phyloP scores from a whole-genome alignment of 2,329 filamentous ascomycete genomes.

The Rachicladosporium sp. region DNA sequence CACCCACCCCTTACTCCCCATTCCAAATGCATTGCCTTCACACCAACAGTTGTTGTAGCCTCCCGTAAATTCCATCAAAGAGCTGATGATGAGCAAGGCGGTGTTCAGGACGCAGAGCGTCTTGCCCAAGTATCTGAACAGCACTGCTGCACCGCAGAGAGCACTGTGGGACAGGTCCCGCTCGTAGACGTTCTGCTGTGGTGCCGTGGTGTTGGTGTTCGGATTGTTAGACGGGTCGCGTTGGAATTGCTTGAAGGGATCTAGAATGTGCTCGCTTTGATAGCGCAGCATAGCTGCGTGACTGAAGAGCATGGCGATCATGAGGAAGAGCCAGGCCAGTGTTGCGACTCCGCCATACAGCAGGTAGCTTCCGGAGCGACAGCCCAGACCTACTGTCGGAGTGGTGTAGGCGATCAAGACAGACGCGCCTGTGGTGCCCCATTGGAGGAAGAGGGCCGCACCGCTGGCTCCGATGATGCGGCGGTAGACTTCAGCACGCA shows the following conservation, averaged over 20 bases:
- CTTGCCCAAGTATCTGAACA: conserved; percentile 11
- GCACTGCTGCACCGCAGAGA: conserved; percentile 11
- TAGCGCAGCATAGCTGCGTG: conserved; percentile 13
- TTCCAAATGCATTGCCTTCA: too few species aligned
- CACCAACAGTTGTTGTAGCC: conserved; percentile 15
- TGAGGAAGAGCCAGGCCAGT: conserved; percentile 10
- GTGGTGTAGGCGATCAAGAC: conserved; percentile 15
- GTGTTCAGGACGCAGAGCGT: conserved; percentile 13
- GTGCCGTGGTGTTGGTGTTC: too few species aligned
- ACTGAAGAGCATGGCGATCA: conserved; percentile 10
- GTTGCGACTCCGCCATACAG: conserved; percentile 12
- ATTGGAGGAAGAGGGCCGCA: conserved; percentile 14
- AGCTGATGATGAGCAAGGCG: conserved; percentile 11
- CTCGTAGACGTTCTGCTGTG: too few species aligned
- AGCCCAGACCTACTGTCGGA: conserved; percentile 14
- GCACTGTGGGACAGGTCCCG: too few species aligned
- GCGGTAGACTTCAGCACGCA: conserved; percentile 10
- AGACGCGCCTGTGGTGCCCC: conserved; percentile 14
- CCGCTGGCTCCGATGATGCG: conserved; percentile 10
- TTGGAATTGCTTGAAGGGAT: too few species aligned
- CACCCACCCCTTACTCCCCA: too few species aligned
- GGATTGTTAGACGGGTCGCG: too few species aligned
- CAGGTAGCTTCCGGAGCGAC: conserved; percentile 11
- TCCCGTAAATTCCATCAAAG: conserved; percentile 12
- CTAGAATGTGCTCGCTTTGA: conserved; percentile 4